These are phyloP conservation scores for Phytophthora pseudosyringae DNA, from an alignment of 352 stramenopile species.

Conservation along the genomic window DNA sequence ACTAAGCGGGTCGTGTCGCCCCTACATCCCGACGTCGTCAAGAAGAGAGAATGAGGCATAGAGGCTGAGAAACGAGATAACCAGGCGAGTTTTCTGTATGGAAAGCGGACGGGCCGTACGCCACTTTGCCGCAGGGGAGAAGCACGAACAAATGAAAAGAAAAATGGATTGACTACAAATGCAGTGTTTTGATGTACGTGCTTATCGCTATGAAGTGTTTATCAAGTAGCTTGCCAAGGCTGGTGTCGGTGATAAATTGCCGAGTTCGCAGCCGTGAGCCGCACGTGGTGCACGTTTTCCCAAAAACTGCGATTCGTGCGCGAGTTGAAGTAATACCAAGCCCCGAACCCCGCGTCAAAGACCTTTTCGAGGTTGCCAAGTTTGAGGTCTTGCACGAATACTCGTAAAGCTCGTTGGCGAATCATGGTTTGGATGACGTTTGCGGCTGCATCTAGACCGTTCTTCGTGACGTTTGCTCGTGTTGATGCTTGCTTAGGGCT, in stretches of 20 bases:
- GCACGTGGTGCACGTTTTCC: slow-evolving; percentile 46
- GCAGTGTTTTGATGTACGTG: slow-evolving; percentile 8
- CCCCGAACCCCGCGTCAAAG: slow-evolving; percentile 45
- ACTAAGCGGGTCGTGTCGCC: slow-evolving; percentile 58
- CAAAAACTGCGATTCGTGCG: slow-evolving; percentile 62
- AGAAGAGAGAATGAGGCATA: slow-evolving; percentile 43
- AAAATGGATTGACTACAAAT: slow-evolving; percentile 36
- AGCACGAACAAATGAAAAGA: slow-evolving; percentile 38
- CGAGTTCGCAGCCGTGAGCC: slow-evolving; percentile 24
- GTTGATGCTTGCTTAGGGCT: background rate
- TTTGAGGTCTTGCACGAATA: slow-evolving; percentile 48
- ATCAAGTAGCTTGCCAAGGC: background rate
- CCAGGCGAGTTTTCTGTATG: slow-evolving; percentile 36
- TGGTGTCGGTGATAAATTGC: slow-evolving; percentile 27
- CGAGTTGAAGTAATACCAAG: slow-evolving; percentile 67
- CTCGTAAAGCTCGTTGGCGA: slow-evolving; percentile 38
- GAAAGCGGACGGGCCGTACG: slow-evolving; percentile 37
- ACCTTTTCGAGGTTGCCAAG: slow-evolving; percentile 48
- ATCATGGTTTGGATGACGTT: slow-evolving; percentile 47
- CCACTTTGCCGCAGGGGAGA: slow-evolving; percentile 39
- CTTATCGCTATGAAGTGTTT: background rate
- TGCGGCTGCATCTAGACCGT: slow-evolving; percentile 27
- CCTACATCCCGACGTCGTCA: slow-evolving; percentile 34
- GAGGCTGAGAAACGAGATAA: slow-evolving; percentile 37
- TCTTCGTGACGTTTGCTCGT: background rate